Evolutionary conservation across 305 asterid species (phyloP).

Genomic region (Fraxinus latifolia): DNA sequence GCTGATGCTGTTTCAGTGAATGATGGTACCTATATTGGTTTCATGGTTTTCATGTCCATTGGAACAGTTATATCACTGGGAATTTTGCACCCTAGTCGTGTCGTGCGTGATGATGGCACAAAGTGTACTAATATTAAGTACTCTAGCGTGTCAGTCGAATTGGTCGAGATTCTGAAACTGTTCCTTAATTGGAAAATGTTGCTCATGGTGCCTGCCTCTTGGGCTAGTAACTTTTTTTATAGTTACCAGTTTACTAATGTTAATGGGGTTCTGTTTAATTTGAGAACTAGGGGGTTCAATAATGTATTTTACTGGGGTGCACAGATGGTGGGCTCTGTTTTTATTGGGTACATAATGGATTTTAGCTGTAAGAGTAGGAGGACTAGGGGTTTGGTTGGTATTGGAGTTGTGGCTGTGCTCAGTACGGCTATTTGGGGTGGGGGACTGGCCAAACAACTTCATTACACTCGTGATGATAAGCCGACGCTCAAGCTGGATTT

Average conservation of each 20-base stretch:
- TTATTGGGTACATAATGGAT: slow-evolving; percentile 74
- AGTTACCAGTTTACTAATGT: slow-evolving; percentile 87
- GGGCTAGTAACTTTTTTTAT: slow-evolving; percentile 89
- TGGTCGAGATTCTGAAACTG: slow-evolving; percentile 46
- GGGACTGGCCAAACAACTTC: slow-evolving; percentile 73
- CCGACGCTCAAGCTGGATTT: slow-evolving; percentile 54
- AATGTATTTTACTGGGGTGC: slow-evolving; percentile 92
- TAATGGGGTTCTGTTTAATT: slow-evolving; percentile 63
- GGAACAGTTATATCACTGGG: slow-evolving; percentile 58
- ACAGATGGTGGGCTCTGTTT: slow-evolving; percentile 82
- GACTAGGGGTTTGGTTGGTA: slow-evolving; percentile 66
- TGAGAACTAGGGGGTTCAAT: slow-evolving; percentile 80
- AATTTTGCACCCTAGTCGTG: slow-evolving; percentile 70
- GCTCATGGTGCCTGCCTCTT: slow-evolving; percentile 76
- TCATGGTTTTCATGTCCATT: slow-evolving; percentile 72
- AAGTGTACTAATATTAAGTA: slow-evolving; percentile 68
- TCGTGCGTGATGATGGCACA: slow-evolving; percentile 69
- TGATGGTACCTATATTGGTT: slow-evolving; percentile 87
- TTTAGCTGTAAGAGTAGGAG: slow-evolving; percentile 76
- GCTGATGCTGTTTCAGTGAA: slow-evolving; percentile 62
- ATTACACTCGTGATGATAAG: slow-evolving; percentile 41
- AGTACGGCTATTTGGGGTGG: slow-evolving; percentile 89
- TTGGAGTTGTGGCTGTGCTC: slow-evolving; percentile 54
- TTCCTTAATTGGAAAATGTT: slow-evolving; percentile 82
- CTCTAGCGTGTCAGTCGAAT: slow-evolving; percentile 56